A percentile compares a stretch with the other conserved stretches of the same genome.
Evolutionary conservation across 78 protist genomes (phyloP).

Genomic region (Dictyostelium firmibasis): DNA sequence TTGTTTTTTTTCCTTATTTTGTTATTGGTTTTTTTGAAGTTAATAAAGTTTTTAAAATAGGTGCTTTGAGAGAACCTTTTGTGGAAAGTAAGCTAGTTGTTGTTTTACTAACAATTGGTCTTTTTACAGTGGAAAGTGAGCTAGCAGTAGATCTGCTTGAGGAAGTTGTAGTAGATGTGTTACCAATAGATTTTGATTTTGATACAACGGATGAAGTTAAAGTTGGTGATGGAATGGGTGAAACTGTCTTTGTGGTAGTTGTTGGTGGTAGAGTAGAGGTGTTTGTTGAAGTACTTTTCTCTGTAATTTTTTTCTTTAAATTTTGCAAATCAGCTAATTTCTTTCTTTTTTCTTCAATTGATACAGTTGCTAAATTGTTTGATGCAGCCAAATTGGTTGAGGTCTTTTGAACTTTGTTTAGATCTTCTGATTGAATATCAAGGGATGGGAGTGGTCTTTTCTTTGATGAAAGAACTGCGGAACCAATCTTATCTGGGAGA

Average conservation of each 20-base stretch:
- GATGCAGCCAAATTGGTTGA: not conserved
- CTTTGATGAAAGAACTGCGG: not conserved
- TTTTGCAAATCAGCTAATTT: not conserved
- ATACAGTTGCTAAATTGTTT: not conserved
- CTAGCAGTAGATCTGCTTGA: not conserved
- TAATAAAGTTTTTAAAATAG: not conserved
- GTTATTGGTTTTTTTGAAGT: not conserved
- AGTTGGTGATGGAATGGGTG: not conserved
- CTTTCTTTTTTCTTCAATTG: conserved; percentile 3
- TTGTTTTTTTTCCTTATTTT: too few relatives aligned
- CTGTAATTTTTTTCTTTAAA: not conserved
- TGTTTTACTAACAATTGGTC: not conserved
- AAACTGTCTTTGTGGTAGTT: not conserved
- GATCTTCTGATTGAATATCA: not conserved
- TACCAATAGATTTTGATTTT: not conserved
- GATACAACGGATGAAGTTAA: not conserved
- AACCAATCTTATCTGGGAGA: not conserved
- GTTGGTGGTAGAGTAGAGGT: not conserved
- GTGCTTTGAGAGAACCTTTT: not conserved
- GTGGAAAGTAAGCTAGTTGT: not conserved
- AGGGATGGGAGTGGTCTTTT: not conserved
- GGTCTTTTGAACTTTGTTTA: not conserved
- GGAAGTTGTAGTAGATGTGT: not conserved
- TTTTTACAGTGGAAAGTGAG: not conserved
- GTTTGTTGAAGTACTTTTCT: not conserved